Evolutionary conservation across 768 basidiomycete genomes (phyloP).

Genomic region (Chalciporus pseudorubinellus): DNA sequence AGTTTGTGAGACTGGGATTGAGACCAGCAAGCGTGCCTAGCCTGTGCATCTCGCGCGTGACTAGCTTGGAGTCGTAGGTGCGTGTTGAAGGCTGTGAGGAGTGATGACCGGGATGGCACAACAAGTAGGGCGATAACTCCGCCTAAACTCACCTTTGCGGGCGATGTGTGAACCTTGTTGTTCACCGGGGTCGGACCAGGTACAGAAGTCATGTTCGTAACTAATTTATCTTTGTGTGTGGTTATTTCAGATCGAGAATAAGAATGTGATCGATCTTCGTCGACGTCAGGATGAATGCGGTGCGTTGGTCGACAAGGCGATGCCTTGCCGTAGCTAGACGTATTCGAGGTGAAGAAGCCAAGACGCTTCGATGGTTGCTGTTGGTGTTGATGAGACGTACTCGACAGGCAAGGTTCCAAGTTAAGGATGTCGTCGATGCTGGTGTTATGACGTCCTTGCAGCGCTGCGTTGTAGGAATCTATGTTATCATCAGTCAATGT

Average conservation of each 20-base stretch:
- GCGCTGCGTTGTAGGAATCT: constrained; percentile 13
- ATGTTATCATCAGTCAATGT: constrained; percentile 8
- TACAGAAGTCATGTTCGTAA: constrained; percentile 27
- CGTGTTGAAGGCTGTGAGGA: constrained; percentile 54
- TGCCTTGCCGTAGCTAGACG: constrained; percentile 36
- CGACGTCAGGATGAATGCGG: constrained; percentile 30
- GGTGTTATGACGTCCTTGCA: constrained; percentile 10
- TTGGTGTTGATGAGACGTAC: constrained; percentile 25
- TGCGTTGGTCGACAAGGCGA: constrained; percentile 23
- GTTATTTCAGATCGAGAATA: constrained; percentile 39
- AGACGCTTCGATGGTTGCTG: constrained; percentile 34
- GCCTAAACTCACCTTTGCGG: constrained; percentile 32
- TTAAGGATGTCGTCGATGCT: constrained; percentile 6
- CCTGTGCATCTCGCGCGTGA: constrained; percentile 83
- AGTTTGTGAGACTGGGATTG: constrained; percentile 41
- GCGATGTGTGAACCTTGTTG: constrained; percentile 33
- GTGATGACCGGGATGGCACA: constrained; percentile 6
- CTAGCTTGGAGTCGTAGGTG: constrained; percentile 77
- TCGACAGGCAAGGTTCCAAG: constrained; percentile 14
- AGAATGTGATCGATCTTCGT: constrained; percentile 36
- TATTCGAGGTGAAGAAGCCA: constrained; percentile 35
- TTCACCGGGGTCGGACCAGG: constrained; percentile 24
- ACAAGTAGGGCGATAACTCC: constrained; percentile 15
- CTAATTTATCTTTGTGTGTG: constrained; percentile 13
- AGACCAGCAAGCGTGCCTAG: constrained; percentile 62